Base-by-base conservation (phyloP, 345 rosid genomes). In the Conringia planisiliqua region DNA sequence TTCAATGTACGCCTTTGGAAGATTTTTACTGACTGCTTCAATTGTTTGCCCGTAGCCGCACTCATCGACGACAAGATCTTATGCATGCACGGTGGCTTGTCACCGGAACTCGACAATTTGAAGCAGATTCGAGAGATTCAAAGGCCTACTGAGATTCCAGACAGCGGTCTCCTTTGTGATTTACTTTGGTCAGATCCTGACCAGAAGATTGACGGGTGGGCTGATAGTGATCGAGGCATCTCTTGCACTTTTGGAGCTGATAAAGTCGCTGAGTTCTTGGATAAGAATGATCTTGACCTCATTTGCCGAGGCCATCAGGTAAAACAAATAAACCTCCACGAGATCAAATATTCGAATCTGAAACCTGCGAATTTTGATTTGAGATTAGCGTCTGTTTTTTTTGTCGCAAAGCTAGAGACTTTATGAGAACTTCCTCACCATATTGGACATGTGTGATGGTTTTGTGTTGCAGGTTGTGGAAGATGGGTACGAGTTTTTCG, bases 251-350 rank as follows among this genome's bases (percentile, higher is more conserved):
- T 95, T 72, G 99, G 99, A 71, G 84, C 97, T 12, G 91, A 90
- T 74, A 68, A 58, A 50, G 91, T 92, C 55, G 82, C 83, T 7
- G 93, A 95, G 71, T 92, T 94, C 57, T 83, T 90, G 86, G 84
- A 91, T 32, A 94, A 88, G 81, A 87, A 90, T 77, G 87, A 94
- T 72, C 89, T 94, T 66, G 97, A 94, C 77, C 95, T 94, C 81
- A 87, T 94, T 73, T 94, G 97, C 78, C 84, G 97, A 52, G 99
- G 97, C 20, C 99, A 95, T 83, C 99, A 95, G 96, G 99, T 90
- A 79, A 17, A 33, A n/a, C 35, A 52, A 40, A 68, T 8, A 39
- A 24, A 52, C 35, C 33, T 12, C 30, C 17, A 17, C 18, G 6
- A 68, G 13, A 52, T 55, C 63, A 39, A 1, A 12, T 0, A 10